A percentile compares a stretch with the other conserved stretches of the same genome.
Conservation (phyloP, 129 eudicot genomes). For the Ambrosia trifida region DNA sequence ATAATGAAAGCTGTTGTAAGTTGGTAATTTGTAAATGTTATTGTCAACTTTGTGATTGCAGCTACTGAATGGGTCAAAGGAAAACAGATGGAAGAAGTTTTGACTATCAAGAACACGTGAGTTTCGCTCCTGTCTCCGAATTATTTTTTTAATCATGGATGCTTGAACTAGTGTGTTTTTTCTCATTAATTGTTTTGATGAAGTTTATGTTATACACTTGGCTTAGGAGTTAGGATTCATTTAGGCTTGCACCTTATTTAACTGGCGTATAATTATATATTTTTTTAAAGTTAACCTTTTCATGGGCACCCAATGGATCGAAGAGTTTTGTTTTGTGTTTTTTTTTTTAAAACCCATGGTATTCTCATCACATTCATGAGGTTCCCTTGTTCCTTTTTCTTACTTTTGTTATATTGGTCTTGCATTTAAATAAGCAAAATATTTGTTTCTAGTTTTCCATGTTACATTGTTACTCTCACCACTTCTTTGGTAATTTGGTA, state of each 20-base stretch:
- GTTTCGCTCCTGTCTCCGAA: slow-evolving; percentile 21
- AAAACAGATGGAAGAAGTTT: slow-evolving; percentile 84
- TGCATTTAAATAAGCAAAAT: neutral
- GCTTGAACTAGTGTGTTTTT: neutral
- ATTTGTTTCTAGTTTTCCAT: no score
- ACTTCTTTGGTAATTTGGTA: no score
- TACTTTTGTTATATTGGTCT: neutral
- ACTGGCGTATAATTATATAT: neutral
- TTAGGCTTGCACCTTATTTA: neutral
- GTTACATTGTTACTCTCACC: no score
- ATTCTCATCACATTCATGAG: neutral
- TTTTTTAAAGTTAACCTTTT: neutral
- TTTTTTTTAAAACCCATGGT: neutral
- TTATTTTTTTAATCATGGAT: neutral
- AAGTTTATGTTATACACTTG: neutral
- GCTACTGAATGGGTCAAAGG: slow-evolving; percentile 99
- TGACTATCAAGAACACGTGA: slow-evolving; percentile 84
- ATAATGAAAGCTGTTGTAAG: neutral
- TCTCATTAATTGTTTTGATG: neutral
- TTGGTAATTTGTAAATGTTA: neutral
- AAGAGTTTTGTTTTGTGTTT: neutral
- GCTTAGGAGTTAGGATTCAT: neutral
- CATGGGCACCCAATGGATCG: slow-evolving; percentile 2
- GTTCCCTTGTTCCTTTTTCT: neutral
- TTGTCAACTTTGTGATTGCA: slow-evolving; percentile 38